Base-by-base conservation (phyloP, 257 asterid species). In the Gardenia jasminoides region DNA sequence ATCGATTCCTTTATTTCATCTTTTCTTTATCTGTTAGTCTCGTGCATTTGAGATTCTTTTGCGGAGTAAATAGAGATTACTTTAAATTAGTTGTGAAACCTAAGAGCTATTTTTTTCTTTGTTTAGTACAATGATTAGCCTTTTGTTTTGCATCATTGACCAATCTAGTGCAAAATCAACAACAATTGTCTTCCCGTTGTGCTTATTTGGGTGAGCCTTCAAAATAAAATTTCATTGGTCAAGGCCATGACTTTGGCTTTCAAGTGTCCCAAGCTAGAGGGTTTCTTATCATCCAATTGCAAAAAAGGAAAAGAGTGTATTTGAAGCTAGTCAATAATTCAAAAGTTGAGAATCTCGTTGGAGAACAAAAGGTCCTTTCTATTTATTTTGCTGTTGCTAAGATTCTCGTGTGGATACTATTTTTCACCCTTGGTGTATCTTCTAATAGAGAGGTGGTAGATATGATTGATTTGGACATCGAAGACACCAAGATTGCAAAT, bases 341-440 rank as follows among this genome's bases (percentile, higher is more conserved):
- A 47, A 93, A 88, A 59, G 75, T 77, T 71, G 97, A 91, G 70
- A 81, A 85, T 58, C 41, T 90, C 61, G 30, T 74, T 54, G 97
- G 91, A 78, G 91, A 90, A 70, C 90, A 86, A 67, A 93, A 87
- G 82, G 75, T 85, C 79, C 91, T 94, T 47, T 81, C 88, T 1
- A 96, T 85, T 68, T 93, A 88, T 79, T 95, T 95, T 70, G 74
- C 81, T 17, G 88, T 85, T 41, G 76, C 84, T 2, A 97, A 95
- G 84, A 74, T 95, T 80, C 99, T 98, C 0, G 81, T 93, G 30
- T 95, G 99, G 98, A 48, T 92, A 75, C 66, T 95, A n/a, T 95
- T 95, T 87, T 95, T 90, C 61, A 96, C 98, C 67, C 86, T 95
- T 81, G 99, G 97, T 48, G 91, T 87, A 74, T 81, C 85, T 80